Evolutionary conservation across 371 early-diverging fungal genomes (phyloP), one percentile per base, ranked within the genome.

Genomic region (Lichtheimia corymbifera): DNA sequence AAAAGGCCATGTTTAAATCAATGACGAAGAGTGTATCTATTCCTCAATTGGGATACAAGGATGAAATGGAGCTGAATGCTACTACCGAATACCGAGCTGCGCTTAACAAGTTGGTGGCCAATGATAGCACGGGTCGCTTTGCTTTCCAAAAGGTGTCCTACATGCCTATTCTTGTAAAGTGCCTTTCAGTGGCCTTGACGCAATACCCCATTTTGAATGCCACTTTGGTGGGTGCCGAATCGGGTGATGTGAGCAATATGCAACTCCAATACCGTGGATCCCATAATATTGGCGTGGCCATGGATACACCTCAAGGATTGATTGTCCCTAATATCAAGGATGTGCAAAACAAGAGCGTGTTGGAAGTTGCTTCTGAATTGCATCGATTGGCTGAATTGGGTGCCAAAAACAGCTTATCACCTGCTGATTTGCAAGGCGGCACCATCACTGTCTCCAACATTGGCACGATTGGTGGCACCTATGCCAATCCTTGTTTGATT

Each of bases 121-220:
- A 62, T 42, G 66, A 71, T 54, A 61, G 68, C 11, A 35, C 35
- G 11, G 58, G 67, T 40, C 64, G 73, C n/a, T 79, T 82, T 55
- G 67, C 83, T 2, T 79, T 89, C 68, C 68, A 84, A 53, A 96
- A 94, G 81, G 86, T 97, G 45, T 86, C 94, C 0, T 94, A 89
- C 68, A 91, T 98, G 91, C 97, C 98, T 28, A 91, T 98, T 63
- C 89, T 98, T 59, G 86, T 97, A 68, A 98, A 98, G 77, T 92
- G 97, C 4, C 78, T 94, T 13, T 92, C 93, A 5, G 67, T 93
- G 27, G 97, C 97, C 13, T 68, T 97, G 61, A 60, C 75, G 14
- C 83, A 91, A 44, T 96, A 83, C 73, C 97, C 97, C 5, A 83
- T 97, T n/a, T 73, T 97, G 63, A 98, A 98, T 63, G 90, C 96